Percentiles rank a stretch among this genome's conserved stretches.
Evolutionary conservation across 2,329 filamentous ascomycete species (phyloP).

Genomic region (Fusarium incarnatum): DNA sequence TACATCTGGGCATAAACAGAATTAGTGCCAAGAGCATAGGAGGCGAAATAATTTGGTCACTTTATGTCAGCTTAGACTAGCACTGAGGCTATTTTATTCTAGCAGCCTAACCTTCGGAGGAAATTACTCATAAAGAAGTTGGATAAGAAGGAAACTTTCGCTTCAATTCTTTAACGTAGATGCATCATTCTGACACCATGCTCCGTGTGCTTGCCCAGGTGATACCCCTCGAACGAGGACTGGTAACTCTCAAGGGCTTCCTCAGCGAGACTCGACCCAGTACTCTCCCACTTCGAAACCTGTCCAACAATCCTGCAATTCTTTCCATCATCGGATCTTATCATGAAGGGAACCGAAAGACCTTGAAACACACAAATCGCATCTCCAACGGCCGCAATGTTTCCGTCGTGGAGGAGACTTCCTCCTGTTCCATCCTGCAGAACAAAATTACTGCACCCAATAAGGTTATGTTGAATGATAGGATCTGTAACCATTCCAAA

Average conservation of each 20-base stretch:
- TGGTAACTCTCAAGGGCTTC: not conserved
- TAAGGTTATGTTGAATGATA: not conserved
- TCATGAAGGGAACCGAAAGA: not conserved
- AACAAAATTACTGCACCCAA: constrained; percentile 11
- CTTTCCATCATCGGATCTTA: accelerated
- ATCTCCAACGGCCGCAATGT: not conserved
- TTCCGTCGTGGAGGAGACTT: not conserved
- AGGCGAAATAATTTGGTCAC: too few relatives aligned
- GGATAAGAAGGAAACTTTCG: too few relatives aligned
- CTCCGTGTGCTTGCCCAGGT: not conserved
- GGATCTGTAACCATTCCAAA: not conserved
- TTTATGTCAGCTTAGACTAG: too few relatives aligned
- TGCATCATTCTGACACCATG: accelerated
- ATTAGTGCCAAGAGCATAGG: too few relatives aligned
- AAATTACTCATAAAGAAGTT: too few relatives aligned
- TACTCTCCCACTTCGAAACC: not conserved
- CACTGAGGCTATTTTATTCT: too few relatives aligned
- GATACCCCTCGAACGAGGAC: not conserved
- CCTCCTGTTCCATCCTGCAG: constrained; percentile 2
- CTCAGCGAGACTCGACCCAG: not conserved
- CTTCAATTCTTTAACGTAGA: not conserved
- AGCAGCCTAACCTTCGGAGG: too few relatives aligned
- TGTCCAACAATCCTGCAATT: not conserved
- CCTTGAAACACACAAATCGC: constrained; percentile 7
- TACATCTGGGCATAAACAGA: not conserved